Conservation (phyloP, 2,329 filamentous ascomycete genomes). For the Alternaria burnsii region DNA sequence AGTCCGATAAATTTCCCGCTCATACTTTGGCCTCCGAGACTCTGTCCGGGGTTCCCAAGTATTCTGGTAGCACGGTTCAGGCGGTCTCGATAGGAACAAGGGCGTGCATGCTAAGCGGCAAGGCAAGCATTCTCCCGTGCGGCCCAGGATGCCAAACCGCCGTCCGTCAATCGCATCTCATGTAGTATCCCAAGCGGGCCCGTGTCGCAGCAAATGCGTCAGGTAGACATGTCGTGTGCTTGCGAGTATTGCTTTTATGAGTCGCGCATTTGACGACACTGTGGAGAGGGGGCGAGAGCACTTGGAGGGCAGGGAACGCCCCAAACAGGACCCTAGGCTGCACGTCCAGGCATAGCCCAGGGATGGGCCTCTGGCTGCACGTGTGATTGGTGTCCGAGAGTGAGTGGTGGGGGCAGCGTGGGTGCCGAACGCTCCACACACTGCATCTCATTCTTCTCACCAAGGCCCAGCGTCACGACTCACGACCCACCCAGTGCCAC, state of each 20-base stretch:
- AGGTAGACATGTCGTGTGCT: constrained; percentile 21
- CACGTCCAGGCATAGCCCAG: constrained; percentile 24
- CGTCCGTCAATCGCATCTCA: constrained; percentile 1
- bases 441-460: constrained; percentile 22
- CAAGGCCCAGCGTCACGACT: constrained; percentile 22
- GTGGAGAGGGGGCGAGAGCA: constrained; percentile 18
- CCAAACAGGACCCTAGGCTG: constrained; percentile 21
- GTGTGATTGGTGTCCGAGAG: constrained; percentile 21
- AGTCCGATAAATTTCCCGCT: background rate
- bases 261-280: constrained; percentile 21
- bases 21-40: background rate
- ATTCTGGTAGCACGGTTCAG: constrained; percentile 32
- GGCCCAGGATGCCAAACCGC: constrained; percentile 6
- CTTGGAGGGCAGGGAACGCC: constrained; percentile 11
- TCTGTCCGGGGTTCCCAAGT: constrained; percentile 6
- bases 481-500: constrained; percentile 34
- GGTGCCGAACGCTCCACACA: constrained; percentile 27
- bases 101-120: constrained; percentile 29
- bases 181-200: background rate
- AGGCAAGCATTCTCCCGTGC: constrained; percentile 25
- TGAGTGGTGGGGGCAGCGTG: constrained; percentile 31
- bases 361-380: constrained; percentile 13
- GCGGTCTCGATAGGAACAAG: constrained; percentile 26
- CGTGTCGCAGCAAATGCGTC: background rate
- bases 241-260: constrained; percentile 12